Evolutionary conservation across 2,329 filamentous ascomycete genomes (phyloP).

Genomic region (Leptographium radiaticola): DNA sequence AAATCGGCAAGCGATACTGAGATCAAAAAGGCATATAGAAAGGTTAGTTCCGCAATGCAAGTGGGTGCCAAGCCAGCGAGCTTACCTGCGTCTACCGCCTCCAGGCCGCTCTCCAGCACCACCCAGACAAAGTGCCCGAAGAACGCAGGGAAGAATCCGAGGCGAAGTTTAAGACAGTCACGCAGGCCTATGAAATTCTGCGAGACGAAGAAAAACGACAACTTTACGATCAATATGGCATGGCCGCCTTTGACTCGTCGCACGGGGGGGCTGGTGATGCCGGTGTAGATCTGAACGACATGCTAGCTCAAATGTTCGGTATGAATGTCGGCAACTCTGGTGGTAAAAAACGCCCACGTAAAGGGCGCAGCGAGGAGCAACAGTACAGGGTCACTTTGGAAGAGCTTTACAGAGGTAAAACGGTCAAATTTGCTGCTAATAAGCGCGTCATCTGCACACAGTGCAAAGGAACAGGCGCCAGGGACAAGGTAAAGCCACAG

Average conservation of each 20-base stretch:
- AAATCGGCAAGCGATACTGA: conserved; percentile 61
- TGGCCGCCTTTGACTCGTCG: conserved; percentile 83
- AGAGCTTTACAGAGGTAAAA: conserved; percentile 97
- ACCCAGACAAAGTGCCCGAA: conserved; percentile 91
- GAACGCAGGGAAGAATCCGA: conserved; percentile 76
- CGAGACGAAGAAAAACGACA: conserved; percentile 88
- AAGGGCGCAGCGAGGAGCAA: conserved; percentile 75
- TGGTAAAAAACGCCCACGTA: conserved; percentile 47
- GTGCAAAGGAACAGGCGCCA: conserved; percentile 83
- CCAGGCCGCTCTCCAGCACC: conserved; percentile 73
- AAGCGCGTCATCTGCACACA: conserved; percentile 82
- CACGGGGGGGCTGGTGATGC: conserved; percentile 50
- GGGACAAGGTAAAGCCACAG: conserved; percentile 77
- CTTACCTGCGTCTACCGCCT: neutral
- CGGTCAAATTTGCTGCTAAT: conserved; percentile 88
- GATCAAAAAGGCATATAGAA: conserved; percentile 93
- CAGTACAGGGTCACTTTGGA: conserved; percentile 84
- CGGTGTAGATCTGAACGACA: conserved; percentile 82
- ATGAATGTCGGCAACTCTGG: conserved; percentile 48
- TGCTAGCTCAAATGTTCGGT: conserved; percentile 84
- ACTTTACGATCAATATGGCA: conserved; percentile 87
- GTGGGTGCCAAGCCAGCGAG: neutral
- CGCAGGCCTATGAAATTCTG: conserved; percentile 94
- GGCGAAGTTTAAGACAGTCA: conserved; percentile 82
- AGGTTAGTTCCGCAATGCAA: conserved; percentile 40